A percentile compares a stretch with the other conserved stretches of the same genome.
These are phyloP conservation scores for Psilocybe sp. DNA, from an alignment of 768 basidiomycete genomes.

Conservation along the genomic window DNA sequence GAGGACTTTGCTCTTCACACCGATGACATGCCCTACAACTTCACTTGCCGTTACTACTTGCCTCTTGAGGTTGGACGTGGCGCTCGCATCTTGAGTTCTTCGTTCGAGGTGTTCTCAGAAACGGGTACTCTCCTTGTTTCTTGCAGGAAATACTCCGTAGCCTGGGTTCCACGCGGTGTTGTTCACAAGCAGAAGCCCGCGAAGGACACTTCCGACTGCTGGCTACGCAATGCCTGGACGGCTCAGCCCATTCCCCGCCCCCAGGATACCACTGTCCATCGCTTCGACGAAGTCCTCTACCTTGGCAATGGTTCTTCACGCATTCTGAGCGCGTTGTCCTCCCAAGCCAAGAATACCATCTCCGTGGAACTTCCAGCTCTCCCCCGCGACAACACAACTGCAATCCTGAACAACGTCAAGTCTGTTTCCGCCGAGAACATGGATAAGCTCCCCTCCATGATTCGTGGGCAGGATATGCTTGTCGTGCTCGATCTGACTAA, in stretches of 20 bases:
- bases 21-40: conserved; percentile 26
- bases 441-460: conserved; percentile 7
- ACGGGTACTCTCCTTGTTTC: conserved; percentile 27
- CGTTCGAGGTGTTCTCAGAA: conserved; percentile 28
- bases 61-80: conserved; percentile 26
- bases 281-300: conserved; percentile 21
- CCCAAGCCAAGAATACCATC: conserved; percentile 13
- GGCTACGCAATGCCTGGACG: conserved; percentile 23
- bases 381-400: conserved; percentile 2
- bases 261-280: conserved; percentile 4
- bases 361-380: conserved; percentile 11
- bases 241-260: conserved; percentile 10
- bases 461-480: conserved; percentile 17
- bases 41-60: conserved; percentile 31
- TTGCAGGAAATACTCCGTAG: conserved; percentile 31
- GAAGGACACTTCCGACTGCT: conserved; percentile 6
- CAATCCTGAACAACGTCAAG: conserved; percentile 9
- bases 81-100: conserved; percentile 21
- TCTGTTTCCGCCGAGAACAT: conserved; percentile 7
- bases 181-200: conserved; percentile 19
- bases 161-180: conserved; percentile 29
- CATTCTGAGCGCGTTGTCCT: conserved; percentile 12
- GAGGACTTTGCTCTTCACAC: conserved; percentile 25
- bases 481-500: conserved; percentile 21
- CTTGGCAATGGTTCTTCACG: conserved; percentile 18